Evolutionary conservation across 164 flowering plant genomes (phyloP).

Genomic region (Berberis vulgaris): DNA sequence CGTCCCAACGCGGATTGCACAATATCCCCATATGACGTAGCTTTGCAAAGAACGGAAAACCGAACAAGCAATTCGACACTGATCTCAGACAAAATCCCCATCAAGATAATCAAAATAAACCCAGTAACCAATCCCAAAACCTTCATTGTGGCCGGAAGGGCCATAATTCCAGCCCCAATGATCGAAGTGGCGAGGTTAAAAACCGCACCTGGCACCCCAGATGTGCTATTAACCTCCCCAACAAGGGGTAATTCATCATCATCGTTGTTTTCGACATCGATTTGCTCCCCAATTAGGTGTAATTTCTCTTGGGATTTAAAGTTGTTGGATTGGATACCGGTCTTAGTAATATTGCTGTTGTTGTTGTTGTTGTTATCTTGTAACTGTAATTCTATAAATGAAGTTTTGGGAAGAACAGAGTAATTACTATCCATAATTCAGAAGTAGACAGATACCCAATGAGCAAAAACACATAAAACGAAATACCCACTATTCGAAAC

Average conservation of each 20-base stretch:
- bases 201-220: conserved; percentile 60
- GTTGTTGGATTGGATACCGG: too few species aligned
- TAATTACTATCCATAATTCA: too few species aligned
- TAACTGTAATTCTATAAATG: too few species aligned
- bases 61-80: conserved; percentile 76
- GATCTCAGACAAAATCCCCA: conserved; percentile 77
- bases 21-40: conserved; percentile 78
- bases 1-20: conserved; percentile 72
- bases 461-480: too few species aligned
- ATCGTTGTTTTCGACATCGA: not conserved
- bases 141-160: conserved; percentile 94
- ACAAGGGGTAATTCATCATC: conserved; percentile 51
- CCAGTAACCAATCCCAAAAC: conserved; percentile 79
- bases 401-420: too few species aligned
- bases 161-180: conserved; percentile 98
- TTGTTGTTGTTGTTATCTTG: too few species aligned
- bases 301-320: too few species aligned
- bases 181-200: conserved; percentile 84
- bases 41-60: conserved; percentile 53
- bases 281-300: too few species aligned
- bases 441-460: too few species aligned
- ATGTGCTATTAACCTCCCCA: conserved; percentile 22
- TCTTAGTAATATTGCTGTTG: too few species aligned
- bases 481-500: too few species aligned
- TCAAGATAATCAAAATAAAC: conserved; percentile 51